Conservation (phyloP, 78 protist species). For the Abeoforma whisleri region DNA sequence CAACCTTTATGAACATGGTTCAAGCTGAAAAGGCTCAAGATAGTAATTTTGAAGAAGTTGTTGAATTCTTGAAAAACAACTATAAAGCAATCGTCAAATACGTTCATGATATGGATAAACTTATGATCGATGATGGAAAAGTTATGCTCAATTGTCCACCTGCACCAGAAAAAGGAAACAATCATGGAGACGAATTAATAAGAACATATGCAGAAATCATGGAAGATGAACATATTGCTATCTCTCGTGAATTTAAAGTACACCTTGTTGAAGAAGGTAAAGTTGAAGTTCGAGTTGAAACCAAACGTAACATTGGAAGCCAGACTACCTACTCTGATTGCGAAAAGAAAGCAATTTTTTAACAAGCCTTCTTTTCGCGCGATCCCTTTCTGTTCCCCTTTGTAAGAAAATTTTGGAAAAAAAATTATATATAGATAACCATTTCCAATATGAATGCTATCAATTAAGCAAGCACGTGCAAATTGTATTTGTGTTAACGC, state of each 20-base stretch:
- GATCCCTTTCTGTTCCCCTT: too few relatives aligned
- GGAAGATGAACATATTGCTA: not conserved
- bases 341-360: too few relatives aligned
- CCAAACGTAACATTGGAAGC: too few relatives aligned
- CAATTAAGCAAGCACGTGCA: too few relatives aligned
- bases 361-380: too few relatives aligned
- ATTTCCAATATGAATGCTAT: too few relatives aligned
- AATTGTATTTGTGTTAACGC: too few relatives aligned
- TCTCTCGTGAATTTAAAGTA: slow-evolving; percentile 34
- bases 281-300: slow-evolving; percentile 16
- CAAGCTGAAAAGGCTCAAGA: not conserved
- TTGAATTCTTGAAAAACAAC: not conserved
- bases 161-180: slow-evolving; percentile 16
- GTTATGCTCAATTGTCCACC: slow-evolving; percentile 3
- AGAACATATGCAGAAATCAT: slow-evolving; percentile 4
- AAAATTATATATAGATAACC: too few relatives aligned
- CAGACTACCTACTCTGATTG: too few relatives aligned
- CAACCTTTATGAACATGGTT: not conserved
- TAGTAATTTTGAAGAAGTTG: slow-evolving; percentile 24
- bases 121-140: slow-evolving; percentile 28
- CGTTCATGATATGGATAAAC: slow-evolving; percentile 34
- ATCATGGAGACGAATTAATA: slow-evolving; percentile 20
- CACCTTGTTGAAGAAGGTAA: slow-evolving; percentile 4
- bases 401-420: too few relatives aligned
- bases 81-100: not conserved